Evolutionary conservation across 2,329 filamentous ascomycete species (phyloP).

Genomic region (Endothia cerciana): DNA sequence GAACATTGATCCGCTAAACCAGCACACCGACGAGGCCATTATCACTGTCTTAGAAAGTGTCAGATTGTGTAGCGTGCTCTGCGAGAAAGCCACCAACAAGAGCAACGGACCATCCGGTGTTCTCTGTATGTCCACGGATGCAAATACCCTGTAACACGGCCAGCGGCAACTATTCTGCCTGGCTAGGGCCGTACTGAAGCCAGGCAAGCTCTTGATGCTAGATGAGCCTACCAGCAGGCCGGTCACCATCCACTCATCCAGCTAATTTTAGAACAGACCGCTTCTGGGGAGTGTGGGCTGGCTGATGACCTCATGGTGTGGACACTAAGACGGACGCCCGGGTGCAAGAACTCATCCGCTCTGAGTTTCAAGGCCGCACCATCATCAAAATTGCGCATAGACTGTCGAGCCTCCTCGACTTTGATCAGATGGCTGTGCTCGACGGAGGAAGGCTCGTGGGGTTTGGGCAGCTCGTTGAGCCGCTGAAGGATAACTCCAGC

Average conservation of each 20-base stretch:
- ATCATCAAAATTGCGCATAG: slow-evolving; percentile 44
- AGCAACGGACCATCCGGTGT: too few relatives aligned
- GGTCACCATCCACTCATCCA: too few relatives aligned
- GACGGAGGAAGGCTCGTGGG: slow-evolving; percentile 50
- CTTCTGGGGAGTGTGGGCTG: too few relatives aligned
- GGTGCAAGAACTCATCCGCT: slow-evolving; percentile 34
- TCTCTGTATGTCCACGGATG: too few relatives aligned
- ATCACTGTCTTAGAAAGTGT: too few relatives aligned
- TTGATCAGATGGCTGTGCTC: slow-evolving; percentile 53
- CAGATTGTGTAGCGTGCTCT: too few relatives aligned
- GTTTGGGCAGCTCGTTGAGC: slow-evolving; percentile 34
- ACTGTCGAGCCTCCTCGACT: slow-evolving; percentile 49
- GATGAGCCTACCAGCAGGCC: slow-evolving; percentile 48
- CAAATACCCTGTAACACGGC: slow-evolving; percentile 46
- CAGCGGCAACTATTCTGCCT: slow-evolving; percentile 54
- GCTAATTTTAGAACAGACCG: too few relatives aligned
- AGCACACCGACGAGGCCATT: too few relatives aligned
- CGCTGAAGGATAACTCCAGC: too few relatives aligned
- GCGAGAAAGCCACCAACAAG: too few relatives aligned
- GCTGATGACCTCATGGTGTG: too few relatives aligned
- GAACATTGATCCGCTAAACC: too few relatives aligned
- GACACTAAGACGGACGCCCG: slow-evolving; percentile 14
- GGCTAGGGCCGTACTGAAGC: slow-evolving; percentile 47
- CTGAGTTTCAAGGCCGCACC: slow-evolving; percentile 47
- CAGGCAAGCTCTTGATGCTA: slow-evolving; percentile 44